Conservation (phyloP, 2,329 filamentous ascomycete genomes). For the Penicillium sp. region DNA sequence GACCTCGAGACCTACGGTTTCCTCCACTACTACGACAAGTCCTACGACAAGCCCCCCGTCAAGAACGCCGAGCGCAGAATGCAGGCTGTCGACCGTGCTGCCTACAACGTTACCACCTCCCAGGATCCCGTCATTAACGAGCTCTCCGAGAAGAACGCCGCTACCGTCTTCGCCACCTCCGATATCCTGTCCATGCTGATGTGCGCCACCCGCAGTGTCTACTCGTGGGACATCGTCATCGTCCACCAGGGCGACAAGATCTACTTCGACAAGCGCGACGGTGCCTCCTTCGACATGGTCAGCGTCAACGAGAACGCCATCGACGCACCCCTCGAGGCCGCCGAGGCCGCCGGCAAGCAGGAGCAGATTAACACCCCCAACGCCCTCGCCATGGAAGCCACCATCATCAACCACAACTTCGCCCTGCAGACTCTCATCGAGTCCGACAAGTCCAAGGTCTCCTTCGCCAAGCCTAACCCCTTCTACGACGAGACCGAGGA, state of each 20-base stretch:
- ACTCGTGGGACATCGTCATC: conserved; percentile 98
- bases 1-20: conserved; percentile 95
- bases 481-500: conserved; percentile 96
- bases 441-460: conserved; percentile 72
- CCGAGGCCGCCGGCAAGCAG: conserved; percentile 71
- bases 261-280: conserved; percentile 98
- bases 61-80: conserved; percentile 87
- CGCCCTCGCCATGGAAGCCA: conserved; percentile 92
- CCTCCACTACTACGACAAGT: conserved; percentile 96
- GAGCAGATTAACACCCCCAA: conserved; percentile 92
- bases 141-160: conserved; percentile 91
- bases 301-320: conserved; percentile 99
- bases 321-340: conserved; percentile 86
- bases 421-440: conserved; percentile 92
- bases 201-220: conserved; percentile 94
- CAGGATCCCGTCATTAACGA: conserved; percentile 97
- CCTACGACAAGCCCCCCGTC: conserved; percentile 89
- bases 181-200: conserved; percentile 98
- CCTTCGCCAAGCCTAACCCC: conserved; percentile 86
- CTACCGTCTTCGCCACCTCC: conserved; percentile 94
- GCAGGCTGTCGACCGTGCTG: conserved; percentile 84
- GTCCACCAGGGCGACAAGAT: conserved; percentile 91
- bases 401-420: conserved; percentile 99
- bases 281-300: conserved; percentile 91
- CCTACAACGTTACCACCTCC: conserved; percentile 97